Conservation (phyloP, 163 green algal species). For the Volvox carteri region DNA sequence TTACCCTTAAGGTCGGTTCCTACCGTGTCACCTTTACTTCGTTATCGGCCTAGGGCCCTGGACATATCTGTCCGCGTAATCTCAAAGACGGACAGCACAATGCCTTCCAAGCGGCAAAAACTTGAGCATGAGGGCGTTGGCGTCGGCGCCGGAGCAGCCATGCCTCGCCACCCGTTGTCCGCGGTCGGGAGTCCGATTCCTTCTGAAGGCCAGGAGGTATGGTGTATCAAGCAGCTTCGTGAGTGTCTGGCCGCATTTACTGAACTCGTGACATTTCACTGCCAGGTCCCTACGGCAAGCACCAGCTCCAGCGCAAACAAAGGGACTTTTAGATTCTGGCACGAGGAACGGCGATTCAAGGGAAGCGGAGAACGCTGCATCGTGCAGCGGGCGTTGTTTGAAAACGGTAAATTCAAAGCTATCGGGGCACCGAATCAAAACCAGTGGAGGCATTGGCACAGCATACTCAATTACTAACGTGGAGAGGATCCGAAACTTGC, state of each 20-base stretch:
- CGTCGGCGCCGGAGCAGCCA: constrained; percentile 26
- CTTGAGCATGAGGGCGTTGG: background rate
- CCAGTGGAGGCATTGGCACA: no score
- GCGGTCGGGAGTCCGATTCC: background rate
- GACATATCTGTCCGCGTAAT: background rate
- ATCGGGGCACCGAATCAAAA: no score
- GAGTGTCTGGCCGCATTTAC: background rate
- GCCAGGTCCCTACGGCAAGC: constrained; percentile 12
- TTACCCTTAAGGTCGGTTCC: constrained; percentile 16
- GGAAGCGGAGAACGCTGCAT: constrained; percentile 65
- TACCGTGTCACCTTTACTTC: background rate
- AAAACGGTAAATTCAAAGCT: constrained; percentile 52
- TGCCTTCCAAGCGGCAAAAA: constrained; percentile 36
- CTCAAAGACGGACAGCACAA: background rate
- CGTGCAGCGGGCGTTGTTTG: constrained; percentile 70
- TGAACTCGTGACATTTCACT: background rate
- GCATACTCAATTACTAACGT: no score
- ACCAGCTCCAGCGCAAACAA: constrained; percentile 35
- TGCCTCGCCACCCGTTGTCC: constrained; percentile 19
- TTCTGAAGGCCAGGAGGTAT: constrained; percentile 6
- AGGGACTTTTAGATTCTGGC: constrained; percentile 70
- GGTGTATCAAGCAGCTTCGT: background rate
- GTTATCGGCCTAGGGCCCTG: background rate
- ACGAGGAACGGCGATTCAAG: constrained; percentile 75
- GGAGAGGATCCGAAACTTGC: no score